These are phyloP conservation scores for Nitzschia inconspicua DNA, from an alignment of 108 stramenopile species.

Conservation along the genomic window DNA sequence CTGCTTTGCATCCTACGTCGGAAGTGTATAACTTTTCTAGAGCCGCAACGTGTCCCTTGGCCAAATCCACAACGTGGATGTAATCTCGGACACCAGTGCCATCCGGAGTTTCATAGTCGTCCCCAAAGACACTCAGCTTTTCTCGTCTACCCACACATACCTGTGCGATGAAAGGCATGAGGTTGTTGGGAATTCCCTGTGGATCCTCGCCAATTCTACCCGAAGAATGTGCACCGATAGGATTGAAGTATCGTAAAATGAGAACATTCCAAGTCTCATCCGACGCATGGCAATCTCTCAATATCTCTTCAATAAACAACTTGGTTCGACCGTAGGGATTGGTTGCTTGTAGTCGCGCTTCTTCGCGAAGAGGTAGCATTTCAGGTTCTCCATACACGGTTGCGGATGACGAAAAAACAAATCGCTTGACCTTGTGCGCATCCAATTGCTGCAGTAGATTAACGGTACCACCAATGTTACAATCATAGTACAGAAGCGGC, in stretches of 20 bases:
- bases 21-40: conserved; percentile 78
- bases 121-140: conserved; percentile 92
- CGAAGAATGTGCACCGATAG: conserved; percentile 97
- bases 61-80: conserved; percentile 99
- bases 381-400: conserved; percentile 99
- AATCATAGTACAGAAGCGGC: conserved; percentile 94
- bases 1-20: conserved; percentile 73
- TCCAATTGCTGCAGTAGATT: conserved; percentile 62
- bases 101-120: conserved; percentile 97
- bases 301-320: conserved; percentile 97
- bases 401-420: conserved; percentile 96
- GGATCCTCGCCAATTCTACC: conserved; percentile 99
- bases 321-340: conserved; percentile 99
- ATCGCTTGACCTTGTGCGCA: conserved; percentile 40
- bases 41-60: conserved; percentile 94
- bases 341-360: conserved; percentile 73
- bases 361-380: conserved; percentile 84
- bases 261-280: conserved; percentile 62
- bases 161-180: conserved; percentile 96
- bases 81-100: conserved; percentile 99
- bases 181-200: conserved; percentile 95
- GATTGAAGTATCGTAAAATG: conserved; percentile 98
- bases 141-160: conserved; percentile 92
- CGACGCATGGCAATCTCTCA: conserved; percentile 85
- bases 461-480: conserved; percentile 94